Conservation (phyloP, 257 asterid genomes). For the Przewalskia tangutica region DNA sequence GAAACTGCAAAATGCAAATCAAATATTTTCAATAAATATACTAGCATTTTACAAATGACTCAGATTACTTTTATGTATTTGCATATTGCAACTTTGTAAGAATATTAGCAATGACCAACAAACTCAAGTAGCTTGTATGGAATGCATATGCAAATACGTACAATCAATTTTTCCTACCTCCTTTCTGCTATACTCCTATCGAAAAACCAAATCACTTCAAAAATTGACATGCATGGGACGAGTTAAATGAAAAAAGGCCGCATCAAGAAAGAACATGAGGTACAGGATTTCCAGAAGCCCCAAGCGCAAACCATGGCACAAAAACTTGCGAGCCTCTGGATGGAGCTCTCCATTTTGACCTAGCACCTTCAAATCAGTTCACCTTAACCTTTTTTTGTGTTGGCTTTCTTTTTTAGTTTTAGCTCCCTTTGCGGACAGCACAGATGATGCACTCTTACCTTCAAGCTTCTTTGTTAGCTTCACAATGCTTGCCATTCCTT, state of each 20-base stretch:
- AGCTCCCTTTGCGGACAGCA: conserved; percentile 45
- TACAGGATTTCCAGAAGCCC: background rate
- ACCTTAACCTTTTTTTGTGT: conserved; percentile 9
- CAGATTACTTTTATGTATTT: background rate
- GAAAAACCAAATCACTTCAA: too few species aligned
- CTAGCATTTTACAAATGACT: background rate
- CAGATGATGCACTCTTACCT: conserved; percentile 68
- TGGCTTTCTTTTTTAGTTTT: conserved; percentile 30
- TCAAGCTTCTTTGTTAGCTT: conserved; percentile 69
- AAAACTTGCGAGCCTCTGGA: background rate
- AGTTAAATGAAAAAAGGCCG: too few species aligned
- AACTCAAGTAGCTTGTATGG: background rate
- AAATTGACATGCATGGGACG: too few species aligned
- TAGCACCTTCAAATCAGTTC: background rate
- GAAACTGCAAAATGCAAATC: background rate
- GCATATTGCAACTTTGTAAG: background rate
- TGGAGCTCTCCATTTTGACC: background rate
- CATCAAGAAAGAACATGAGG: background rate
- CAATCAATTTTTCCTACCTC: background rate
- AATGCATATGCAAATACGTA: background rate
- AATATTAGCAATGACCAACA: background rate
- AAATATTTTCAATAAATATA: background rate
- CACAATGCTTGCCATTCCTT: conserved; percentile 83
- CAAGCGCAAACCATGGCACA: background rate
- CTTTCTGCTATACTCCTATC: background rate